Evolutionary conservation across 495 filamentous ascomycete genomes (phyloP), one percentile per base, ranked within the genome.

Genomic region (Aspergillus bridgeri): DNA sequence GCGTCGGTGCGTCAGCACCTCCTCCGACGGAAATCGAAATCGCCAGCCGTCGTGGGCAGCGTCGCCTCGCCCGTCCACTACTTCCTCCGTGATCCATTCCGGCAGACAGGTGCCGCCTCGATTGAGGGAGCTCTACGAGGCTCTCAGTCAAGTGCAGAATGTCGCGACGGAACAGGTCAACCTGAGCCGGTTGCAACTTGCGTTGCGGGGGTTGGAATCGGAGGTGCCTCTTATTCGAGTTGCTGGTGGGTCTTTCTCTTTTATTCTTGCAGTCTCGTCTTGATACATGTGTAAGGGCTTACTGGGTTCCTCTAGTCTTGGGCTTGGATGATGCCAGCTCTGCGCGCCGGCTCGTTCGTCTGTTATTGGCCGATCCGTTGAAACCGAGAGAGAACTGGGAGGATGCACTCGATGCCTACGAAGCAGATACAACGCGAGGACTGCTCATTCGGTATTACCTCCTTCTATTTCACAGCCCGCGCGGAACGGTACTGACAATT

Each of bases 351-450:
- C 79, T 98, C 15, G 80, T 91, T 15, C 80, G 83, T 25, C 73
- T 88, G 33, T 71, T 95, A 48, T 77, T 96, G 19, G 89, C 89
- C 20, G 93, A 96, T 73, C 88, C 92, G 15, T 74, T 96, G 63
- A 77, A 77, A 29, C 65, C 71, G 1, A 77, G 85, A 60, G 77
- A 82, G 51, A 69, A 75, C 44, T 95, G 91, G 90, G 92, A 96
- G 66, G 77, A 80, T 63, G 68, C 81, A 49, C 69, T 96, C 52
- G 79, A 86, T 21, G 70, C 69, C 13, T 64, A 68, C 27, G 73
- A 73, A 20, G 69, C 56, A 18, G 70, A 74, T 45, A 75, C 80
- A 49, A 75, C 75, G 44, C 73, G 70, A 44, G 81, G 79, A 17
- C 57, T 89, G 42, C 67, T 89, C 51, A 73, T 89, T 66, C 75